phyloP scores from a whole-genome alignment of 768 basidiomycete species.

The Tylopilus intermedius region DNA sequence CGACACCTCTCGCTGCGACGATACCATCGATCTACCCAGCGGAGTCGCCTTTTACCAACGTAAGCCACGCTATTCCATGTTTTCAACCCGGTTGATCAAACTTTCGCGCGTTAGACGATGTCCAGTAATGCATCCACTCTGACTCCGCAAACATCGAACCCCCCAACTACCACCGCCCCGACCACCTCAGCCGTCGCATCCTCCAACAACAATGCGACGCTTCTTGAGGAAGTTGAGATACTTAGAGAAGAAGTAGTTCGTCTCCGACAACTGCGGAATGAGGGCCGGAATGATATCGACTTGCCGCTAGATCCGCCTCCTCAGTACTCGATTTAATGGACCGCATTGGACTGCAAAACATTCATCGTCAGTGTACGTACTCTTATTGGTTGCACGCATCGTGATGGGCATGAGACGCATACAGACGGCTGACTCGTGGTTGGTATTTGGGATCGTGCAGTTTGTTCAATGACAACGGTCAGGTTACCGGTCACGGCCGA shows the following conservation, averaged over 20 bases:
- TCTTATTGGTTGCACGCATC: too few species aligned
- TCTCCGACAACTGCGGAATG: background rate
- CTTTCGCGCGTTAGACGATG: background rate
- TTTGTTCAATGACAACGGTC: too few species aligned
- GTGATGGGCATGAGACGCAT: too few species aligned
- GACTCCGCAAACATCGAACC: background rate
- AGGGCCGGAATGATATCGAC: background rate
- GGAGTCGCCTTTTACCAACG: background rate
- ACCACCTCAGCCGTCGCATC: background rate
- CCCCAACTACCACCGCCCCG: background rate
- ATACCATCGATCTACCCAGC: too few species aligned
- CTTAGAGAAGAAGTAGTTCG: slow-evolving; percentile 10
- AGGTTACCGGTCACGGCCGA: too few species aligned
- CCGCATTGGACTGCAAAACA: too few species aligned
- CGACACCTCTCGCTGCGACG: background rate
- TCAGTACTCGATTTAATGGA: background rate
- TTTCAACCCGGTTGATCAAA: background rate
- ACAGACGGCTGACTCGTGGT: too few species aligned
- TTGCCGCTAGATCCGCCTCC: background rate
- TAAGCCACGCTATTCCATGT: too few species aligned
- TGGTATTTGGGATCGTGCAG: too few species aligned
- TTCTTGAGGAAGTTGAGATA: slow-evolving; percentile 4
- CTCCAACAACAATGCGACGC: background rate
- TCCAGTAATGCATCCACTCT: background rate
- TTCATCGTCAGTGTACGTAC: too few species aligned